Evolutionary conservation across 495 filamentous ascomycete species (phyloP), one percentile per base, ranked within the genome.

Genomic region (Hypoxylon lenormandii): DNA sequence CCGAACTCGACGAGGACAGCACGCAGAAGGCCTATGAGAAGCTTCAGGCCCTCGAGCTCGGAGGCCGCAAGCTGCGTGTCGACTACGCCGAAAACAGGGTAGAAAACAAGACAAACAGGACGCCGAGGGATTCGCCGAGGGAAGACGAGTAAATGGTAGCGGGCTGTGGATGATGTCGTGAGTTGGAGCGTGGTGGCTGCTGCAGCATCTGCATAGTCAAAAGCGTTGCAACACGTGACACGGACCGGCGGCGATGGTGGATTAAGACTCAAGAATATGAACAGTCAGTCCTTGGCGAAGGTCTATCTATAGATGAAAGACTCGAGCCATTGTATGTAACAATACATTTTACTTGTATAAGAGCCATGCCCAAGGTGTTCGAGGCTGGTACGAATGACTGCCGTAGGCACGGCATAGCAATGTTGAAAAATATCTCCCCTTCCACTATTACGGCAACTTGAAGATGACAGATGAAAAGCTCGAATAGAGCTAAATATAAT

Each of bases 11-110:
- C 72, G 67, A 89, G 10, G 78, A 84, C 55, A 85, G 84, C 40
- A 92, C 94, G 10, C 60, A 76, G 43, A 76, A 73, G 22, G 94
- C 85, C 0, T 80, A 76, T 66, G 84, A 88, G 46, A 74, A 83
- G 38, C 81, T 97, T 22, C 30, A 72, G n/a, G 78, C 77, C 2
- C 85, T 84, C 75, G 75, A 81, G 42, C 78, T 96, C 5, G 88
- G 88, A 72, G 91, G 89, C 45, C 85, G 93, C 45, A 70, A 70
- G 10, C 79, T 98, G 68, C 82, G 81, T 26, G 59, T 97, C 5
- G 90, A 92, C 74, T 97, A 76, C 78, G 82, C 84, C 4, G 21
- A 56, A 16, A n/a, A 26, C 15, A 26, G 50, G 15, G 18, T 26
- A n/a, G 16, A 21, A 22, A 37, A 22, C 30, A 33, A 33, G 30